Evolutionary conservation across 768 basidiomycete genomes (phyloP).

Genomic region (Russula abietina): DNA sequence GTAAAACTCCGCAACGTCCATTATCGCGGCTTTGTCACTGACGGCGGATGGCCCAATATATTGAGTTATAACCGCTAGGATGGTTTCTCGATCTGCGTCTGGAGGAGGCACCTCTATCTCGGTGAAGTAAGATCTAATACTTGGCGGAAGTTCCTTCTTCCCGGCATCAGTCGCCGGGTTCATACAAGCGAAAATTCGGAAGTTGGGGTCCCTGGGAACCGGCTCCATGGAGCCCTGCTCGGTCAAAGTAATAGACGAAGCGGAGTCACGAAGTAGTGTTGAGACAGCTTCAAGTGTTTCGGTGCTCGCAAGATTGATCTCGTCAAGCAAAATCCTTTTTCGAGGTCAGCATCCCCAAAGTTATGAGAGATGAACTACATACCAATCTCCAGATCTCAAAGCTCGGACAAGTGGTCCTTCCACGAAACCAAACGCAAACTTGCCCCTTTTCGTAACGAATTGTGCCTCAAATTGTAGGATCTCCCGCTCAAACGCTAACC

Average conservation of each 20-base stretch:
- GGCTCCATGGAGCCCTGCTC: conserved; percentile 90
- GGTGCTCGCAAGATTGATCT: conserved; percentile 89
- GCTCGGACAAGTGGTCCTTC: conserved; percentile 96
- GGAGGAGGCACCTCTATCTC: conserved; percentile 95
- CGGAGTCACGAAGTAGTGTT: conserved; percentile 76
- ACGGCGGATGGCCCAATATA: conserved; percentile 82
- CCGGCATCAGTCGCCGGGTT: conserved; percentile 99
- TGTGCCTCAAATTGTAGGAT: conserved; percentile 82
- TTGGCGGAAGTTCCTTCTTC: conserved; percentile 92
- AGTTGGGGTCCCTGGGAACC: conserved; percentile 87
- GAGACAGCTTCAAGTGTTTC: conserved; percentile 94
- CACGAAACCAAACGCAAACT: conserved; percentile 90
- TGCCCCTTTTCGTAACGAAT: conserved; percentile 81
- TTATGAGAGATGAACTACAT: conserved; percentile 13
- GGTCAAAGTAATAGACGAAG: conserved; percentile 84
- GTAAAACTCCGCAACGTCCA: conserved; percentile 93
- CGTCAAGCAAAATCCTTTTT: conserved; percentile 85
- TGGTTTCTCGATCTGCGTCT: conserved; percentile 84
- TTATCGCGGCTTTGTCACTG: conserved; percentile 79
- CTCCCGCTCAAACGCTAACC: conserved; percentile 61
- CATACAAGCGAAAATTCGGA: conserved; percentile 98
- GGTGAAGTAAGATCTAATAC: conserved; percentile 86
- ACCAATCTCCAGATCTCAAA: conserved; percentile 87
- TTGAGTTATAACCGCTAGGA: conserved; percentile 78
- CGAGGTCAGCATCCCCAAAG: background rate